These are phyloP conservation scores for Kurtzmaniella natalensis DNA, from an alignment of 1,139 yeast genomes.

Conservation along the genomic window DNA sequence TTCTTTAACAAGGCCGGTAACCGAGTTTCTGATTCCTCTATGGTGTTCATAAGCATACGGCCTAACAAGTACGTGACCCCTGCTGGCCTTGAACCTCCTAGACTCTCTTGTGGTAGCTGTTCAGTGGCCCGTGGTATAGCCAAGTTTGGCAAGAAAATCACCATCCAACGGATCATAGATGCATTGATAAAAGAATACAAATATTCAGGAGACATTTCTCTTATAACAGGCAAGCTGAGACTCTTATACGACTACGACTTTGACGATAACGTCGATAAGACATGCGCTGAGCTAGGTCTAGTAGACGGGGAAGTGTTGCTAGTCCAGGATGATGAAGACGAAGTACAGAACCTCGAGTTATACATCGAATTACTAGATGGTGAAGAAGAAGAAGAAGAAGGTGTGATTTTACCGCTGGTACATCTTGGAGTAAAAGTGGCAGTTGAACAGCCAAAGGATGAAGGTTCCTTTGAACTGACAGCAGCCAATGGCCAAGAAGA, in stretches of 20 bases:
- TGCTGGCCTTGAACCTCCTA: slow-evolving; percentile 58
- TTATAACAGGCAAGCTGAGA: slow-evolving; percentile 55
- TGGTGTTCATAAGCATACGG: slow-evolving; percentile 64
- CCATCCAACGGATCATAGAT: slow-evolving; percentile 42
- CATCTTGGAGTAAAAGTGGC: too few species aligned
- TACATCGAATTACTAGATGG: slow-evolving; percentile 33
- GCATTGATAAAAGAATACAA: slow-evolving; percentile 43
- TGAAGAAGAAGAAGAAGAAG: slow-evolving; percentile 6
- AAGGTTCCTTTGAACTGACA: too few species aligned
- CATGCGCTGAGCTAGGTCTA: slow-evolving; percentile 54
- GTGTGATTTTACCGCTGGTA: too few species aligned
- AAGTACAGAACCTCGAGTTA: slow-evolving; percentile 65
- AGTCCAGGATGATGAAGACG: slow-evolving; percentile 75
- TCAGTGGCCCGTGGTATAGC: slow-evolving; percentile 52
- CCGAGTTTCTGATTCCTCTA: slow-evolving; percentile 29
- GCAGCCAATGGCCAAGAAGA: too few species aligned
- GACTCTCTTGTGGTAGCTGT: slow-evolving; percentile 69
- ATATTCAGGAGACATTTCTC: slow-evolving; percentile 63
- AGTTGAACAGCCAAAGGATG: too few species aligned
- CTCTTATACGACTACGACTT: slow-evolving; percentile 83
- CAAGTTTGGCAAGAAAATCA: slow-evolving; percentile 12
- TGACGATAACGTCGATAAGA: slow-evolving; percentile 63
- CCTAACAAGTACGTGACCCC: slow-evolving; percentile 67
- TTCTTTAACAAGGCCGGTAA: slow-evolving; percentile 29
- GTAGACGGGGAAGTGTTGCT: slow-evolving; percentile 56